These are phyloP conservation scores for button mushroom (Agaricus bisporus) DNA, from an alignment of 768 basidiomycete species.

Conservation along the genomic window DNA sequence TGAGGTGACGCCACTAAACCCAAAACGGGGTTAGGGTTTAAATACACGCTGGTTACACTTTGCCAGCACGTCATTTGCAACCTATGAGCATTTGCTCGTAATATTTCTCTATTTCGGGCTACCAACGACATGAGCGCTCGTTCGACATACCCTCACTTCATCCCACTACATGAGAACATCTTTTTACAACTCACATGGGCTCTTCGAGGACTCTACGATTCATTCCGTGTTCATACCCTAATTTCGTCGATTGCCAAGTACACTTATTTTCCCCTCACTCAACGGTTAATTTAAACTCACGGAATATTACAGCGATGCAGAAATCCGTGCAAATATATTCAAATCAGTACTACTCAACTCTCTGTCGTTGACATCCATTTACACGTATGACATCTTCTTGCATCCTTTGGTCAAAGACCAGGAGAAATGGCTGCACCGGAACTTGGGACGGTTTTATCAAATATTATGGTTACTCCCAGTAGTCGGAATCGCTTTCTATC, in stretches of 20 bases:
- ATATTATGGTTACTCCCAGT: slow-evolving; percentile 77
- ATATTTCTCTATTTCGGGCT: no score
- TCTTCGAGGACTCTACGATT: slow-evolving; percentile 57
- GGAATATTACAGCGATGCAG: slow-evolving; percentile 48
- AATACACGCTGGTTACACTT: neutral
- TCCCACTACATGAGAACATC: slow-evolving; percentile 55
- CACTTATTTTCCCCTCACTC: slow-evolving; percentile 2
- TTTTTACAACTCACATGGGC: slow-evolving; percentile 56
- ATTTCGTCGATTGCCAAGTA: slow-evolving; percentile 54
- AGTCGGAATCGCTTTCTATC: slow-evolving; percentile 68
- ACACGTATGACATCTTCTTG: slow-evolving; percentile 68
- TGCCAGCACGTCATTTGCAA: slow-evolving; percentile 3
- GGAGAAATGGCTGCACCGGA: slow-evolving; percentile 62
- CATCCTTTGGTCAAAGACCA: slow-evolving; percentile 59
- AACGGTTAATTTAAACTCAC: neutral
- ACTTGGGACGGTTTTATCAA: slow-evolving; percentile 73
- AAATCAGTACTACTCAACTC: slow-evolving; percentile 73
- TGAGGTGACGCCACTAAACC: slow-evolving; percentile 14
- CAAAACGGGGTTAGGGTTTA: slow-evolving; percentile 33
- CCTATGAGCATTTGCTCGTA: neutral
- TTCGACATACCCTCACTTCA: slow-evolving; percentile 61
- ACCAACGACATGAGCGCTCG: slow-evolving; percentile 26
- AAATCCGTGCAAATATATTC: slow-evolving; percentile 67
- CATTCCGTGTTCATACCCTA: slow-evolving; percentile 69
- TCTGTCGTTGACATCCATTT: slow-evolving; percentile 67